These are phyloP conservation scores for Neophaeococcomyces mojaviensis DNA, from an alignment of 2,329 filamentous ascomycete species.

Conservation along the genomic window DNA sequence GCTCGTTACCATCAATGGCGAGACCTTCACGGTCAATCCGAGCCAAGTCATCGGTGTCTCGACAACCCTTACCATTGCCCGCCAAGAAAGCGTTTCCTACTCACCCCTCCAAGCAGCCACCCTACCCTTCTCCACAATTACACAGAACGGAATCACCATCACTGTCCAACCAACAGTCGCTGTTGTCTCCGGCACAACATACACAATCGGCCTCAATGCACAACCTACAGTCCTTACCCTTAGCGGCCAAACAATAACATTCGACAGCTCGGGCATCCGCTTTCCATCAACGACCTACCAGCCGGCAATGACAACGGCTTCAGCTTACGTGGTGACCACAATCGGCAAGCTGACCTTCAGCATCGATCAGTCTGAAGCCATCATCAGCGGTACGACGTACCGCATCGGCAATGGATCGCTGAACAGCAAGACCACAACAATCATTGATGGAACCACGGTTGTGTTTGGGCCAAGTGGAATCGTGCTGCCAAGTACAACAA, in stretches of 20 bases:
- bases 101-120: neutral
- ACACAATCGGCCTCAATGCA: conserved; percentile 21
- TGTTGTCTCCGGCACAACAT: conserved; percentile 23
- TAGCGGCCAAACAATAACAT: conserved; percentile 20
- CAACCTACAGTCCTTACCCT: conserved; percentile 19
- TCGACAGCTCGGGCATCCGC: conserved; percentile 22
- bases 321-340: conserved; percentile 14
- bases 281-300: conserved; percentile 20
- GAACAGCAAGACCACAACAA: conserved; percentile 38
- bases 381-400: conserved; percentile 46
- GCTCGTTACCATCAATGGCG: conserved; percentile 14
- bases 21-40: conserved; percentile 16
- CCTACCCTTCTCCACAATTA: neutral
- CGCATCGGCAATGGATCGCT: conserved; percentile 41
- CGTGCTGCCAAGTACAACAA: conserved; percentile 33
- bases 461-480: conserved; percentile 47
- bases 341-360: conserved; percentile 21
- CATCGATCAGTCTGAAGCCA: conserved; percentile 23
- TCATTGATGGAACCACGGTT: conserved; percentile 40
- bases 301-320: conserved; percentile 7
- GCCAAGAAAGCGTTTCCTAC: conserved; percentile 4
- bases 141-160: conserved; percentile 16
- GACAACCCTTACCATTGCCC: conserved; percentile 4
- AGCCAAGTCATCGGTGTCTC: conserved; percentile 16
- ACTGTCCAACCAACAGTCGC: conserved; percentile 23